A percentile compares a stretch with the other conserved stretches of the same genome.
These are phyloP conservation scores for Dactylella cylindrospora DNA, from an alignment of 2,329 filamentous ascomycete species.

Conservation along the genomic window DNA sequence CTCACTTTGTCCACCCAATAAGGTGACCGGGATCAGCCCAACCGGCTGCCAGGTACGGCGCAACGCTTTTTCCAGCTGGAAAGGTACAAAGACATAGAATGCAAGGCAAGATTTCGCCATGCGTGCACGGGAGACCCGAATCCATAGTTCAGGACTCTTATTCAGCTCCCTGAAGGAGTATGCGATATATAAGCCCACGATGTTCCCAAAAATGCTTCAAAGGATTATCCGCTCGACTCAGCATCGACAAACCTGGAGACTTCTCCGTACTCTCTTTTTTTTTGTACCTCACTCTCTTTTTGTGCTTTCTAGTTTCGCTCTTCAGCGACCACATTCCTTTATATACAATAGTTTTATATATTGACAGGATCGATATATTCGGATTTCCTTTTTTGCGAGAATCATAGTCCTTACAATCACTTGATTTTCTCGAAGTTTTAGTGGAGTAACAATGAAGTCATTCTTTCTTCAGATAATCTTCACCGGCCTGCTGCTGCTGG, in stretches of 20 bases:
- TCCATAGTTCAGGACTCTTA: conserved; percentile 4
- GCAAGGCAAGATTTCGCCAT: conserved; percentile 24
- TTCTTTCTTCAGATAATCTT: conserved; percentile 15
- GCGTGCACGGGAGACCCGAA: conserved; percentile 27
- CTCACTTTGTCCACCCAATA: conserved; percentile 34
- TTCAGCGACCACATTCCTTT: conserved; percentile 40
- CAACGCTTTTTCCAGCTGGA: conserved; percentile 26
- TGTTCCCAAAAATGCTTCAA: conserved; percentile 5
- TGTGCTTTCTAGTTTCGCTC: conserved; percentile 18
- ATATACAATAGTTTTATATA: conserved; percentile 10
- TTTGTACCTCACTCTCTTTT: conserved; percentile 8
- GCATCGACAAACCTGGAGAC: conserved; percentile 15
- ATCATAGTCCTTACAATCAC: too few species aligned
- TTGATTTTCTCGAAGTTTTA: too few species aligned
- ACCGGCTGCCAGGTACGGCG: conserved; percentile 27
- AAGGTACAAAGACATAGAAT: conserved; percentile 13
- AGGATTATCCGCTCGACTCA: not conserved
- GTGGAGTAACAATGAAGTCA: too few species aligned
- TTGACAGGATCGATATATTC: not conserved
- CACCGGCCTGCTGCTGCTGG: conserved; percentile 30
- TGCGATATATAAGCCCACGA: conserved; percentile 26
- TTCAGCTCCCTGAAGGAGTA: conserved; percentile 9
- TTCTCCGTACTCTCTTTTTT: conserved; percentile 41
- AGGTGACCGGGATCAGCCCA: conserved; percentile 10
- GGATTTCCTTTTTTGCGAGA: conserved; percentile 15